Evolutionary conservation across 2,329 filamentous ascomycete species (phyloP).

Genomic region (Nothomitra cinnamomea): DNA sequence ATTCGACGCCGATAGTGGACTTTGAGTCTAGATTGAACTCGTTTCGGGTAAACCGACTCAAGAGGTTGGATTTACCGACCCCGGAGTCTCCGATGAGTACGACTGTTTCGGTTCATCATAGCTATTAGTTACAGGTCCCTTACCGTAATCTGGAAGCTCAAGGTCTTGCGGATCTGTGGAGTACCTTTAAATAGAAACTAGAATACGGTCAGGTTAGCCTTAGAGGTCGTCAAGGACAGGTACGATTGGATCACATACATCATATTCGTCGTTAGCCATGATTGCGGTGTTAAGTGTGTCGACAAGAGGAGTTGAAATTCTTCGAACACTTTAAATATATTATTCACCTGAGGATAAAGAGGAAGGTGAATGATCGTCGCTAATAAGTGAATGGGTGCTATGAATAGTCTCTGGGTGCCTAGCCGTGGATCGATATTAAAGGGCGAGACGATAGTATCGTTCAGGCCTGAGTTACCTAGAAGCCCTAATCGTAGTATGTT

Average conservation of each 20-base stretch:
- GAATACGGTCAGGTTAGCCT: slow-evolving; percentile 15
- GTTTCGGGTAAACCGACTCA: slow-evolving; percentile 98
- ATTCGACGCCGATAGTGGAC: slow-evolving; percentile 98
- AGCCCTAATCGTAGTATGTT: slow-evolving; percentile 1
- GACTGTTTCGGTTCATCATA: slow-evolving; percentile 35
- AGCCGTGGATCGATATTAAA: background rate
- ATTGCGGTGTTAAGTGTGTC: slow-evolving; percentile 22
- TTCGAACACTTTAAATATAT: background rate
- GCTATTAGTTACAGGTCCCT: slow-evolving; percentile 2
- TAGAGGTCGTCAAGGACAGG: background rate
- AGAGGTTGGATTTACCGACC: slow-evolving; percentile 98
- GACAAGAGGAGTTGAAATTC: background rate
- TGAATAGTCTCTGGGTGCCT: no score
- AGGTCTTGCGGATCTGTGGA: slow-evolving; percentile 13
- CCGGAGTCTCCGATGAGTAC: slow-evolving; percentile 98
- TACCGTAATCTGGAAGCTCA: background rate
- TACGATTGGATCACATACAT: slow-evolving; percentile 46
- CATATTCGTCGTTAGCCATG: slow-evolving; percentile 99
- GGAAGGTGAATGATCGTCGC: no score
- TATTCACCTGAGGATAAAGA: no score
- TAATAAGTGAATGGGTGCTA: no score
- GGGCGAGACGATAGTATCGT: background rate
- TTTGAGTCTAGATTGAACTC: slow-evolving; percentile 99
- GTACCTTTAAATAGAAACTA: slow-evolving; percentile 98
- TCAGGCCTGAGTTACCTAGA: background rate